A percentile compares a stretch with the other conserved stretches of the same genome.
phyloP scores from a whole-genome alignment of 139 green algal species.

The Desmodesmus armatus region DNA sequence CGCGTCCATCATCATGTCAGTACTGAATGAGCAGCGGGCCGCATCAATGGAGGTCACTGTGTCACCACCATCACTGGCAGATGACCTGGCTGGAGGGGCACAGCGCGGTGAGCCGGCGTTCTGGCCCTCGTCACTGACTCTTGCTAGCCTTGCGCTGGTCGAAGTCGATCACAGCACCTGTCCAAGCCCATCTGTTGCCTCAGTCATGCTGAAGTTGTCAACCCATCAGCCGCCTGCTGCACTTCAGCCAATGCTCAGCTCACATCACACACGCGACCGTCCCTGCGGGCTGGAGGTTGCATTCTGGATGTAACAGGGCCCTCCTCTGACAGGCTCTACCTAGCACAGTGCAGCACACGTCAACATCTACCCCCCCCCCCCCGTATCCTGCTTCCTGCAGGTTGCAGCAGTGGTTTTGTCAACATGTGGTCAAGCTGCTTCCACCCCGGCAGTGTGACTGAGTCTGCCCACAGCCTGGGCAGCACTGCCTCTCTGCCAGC shows the following conservation, averaged over 20 bases:
- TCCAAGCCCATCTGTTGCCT: not conserved
- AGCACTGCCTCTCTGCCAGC: not conserved
- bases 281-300: too few relatives aligned
- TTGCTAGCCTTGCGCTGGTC: too few relatives aligned
- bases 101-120: not conserved
- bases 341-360: too few relatives aligned
- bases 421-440: conserved; percentile 24
- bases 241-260: too few relatives aligned
- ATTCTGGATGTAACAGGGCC: too few relatives aligned
- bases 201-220: not conserved
- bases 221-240: too few relatives aligned
- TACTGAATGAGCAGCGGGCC: conserved; percentile 17
- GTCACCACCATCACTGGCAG: conserved; percentile 5
- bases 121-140: not conserved
- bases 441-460: not conserved
- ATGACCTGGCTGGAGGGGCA: conserved; percentile 5
- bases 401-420: conserved; percentile 15
- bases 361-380: too few relatives aligned
- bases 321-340: too few relatives aligned
- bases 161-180: too few relatives aligned
- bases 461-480: not conserved
- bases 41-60: conserved; percentile 14
- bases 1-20: conserved; percentile 14
- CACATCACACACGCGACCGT: too few relatives aligned
- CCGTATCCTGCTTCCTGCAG: too few relatives aligned